phyloP scores from a whole-genome alignment of 2,329 filamentous ascomycete species.

The Scedosporium boydii region DNA sequence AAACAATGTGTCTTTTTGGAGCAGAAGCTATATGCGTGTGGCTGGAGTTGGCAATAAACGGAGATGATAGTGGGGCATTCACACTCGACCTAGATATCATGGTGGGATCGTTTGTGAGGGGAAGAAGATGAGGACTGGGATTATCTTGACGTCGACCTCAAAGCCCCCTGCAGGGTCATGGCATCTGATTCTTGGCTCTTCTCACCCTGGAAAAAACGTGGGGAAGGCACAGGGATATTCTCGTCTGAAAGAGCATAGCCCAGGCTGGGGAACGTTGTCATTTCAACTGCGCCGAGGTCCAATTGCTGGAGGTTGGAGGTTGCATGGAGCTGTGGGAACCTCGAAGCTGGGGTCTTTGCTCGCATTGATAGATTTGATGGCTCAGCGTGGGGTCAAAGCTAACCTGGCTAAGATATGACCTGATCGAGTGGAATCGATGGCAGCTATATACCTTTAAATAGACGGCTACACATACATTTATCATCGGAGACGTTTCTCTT shows the following conservation, averaged over 20 bases:
- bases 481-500: no score
- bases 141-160: neutral
- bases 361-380: no score
- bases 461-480: no score
- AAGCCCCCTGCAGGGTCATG: neutral
- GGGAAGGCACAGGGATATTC: neutral
- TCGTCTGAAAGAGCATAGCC: neutral
- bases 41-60: neutral
- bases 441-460: no score
- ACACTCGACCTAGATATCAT: neutral
- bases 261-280: neutral
- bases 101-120: neutral
- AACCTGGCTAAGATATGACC: no score
- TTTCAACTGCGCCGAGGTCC: neutral
- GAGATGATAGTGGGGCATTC: neutral
- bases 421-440: no score
- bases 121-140: neutral
- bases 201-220: neutral
- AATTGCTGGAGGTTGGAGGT: neutral
- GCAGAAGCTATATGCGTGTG: neutral
- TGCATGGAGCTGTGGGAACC: no score
- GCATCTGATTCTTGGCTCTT: neutral
- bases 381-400: no score
- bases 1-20: neutral
- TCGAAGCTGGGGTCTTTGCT: no score